Conservation (phyloP, 352 stramenopile species). For the Discostella stelligera region DNA sequence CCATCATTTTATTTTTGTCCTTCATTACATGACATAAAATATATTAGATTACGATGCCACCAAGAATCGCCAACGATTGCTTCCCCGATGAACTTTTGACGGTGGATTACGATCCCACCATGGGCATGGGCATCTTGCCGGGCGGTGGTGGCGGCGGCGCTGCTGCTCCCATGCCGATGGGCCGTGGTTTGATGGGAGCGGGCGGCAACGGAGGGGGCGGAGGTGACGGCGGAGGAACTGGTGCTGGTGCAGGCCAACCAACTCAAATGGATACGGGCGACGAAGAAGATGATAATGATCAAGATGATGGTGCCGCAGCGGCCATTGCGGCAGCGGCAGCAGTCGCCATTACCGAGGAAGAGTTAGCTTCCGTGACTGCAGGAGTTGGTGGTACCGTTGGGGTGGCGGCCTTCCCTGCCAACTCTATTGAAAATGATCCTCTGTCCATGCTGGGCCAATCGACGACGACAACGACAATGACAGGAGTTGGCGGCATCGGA, state of each 20-base stretch:
- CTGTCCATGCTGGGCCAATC: slow-evolving; percentile 23
- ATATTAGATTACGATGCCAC: slow-evolving; percentile 27
- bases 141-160: not conserved
- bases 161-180: not conserved
- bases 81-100: slow-evolving; percentile 49
- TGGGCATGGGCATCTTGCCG: not conserved
- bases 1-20: not conserved
- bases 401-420: not conserved
- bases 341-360: slow-evolving; percentile 4
- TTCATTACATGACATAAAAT: not conserved
- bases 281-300: not conserved
- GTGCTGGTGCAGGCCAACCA: too few relatives aligned
- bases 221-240: not conserved
- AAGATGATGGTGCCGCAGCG: not conserved
- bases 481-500: not conserved
- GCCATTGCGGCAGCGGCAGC: slow-evolving; percentile 8
- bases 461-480: not conserved
- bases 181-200: not conserved
- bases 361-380: not conserved
- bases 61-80: slow-evolving; percentile 43
- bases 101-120: slow-evolving; percentile 37
- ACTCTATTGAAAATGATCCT: slow-evolving; percentile 44
- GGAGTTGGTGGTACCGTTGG: not conserved
- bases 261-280: not conserved
- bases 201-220: not conserved